Evolutionary conservation across 805 yeast genomes (phyloP), one percentile per base, ranked within the genome.

Genomic region (Candida nonsorbophila): DNA sequence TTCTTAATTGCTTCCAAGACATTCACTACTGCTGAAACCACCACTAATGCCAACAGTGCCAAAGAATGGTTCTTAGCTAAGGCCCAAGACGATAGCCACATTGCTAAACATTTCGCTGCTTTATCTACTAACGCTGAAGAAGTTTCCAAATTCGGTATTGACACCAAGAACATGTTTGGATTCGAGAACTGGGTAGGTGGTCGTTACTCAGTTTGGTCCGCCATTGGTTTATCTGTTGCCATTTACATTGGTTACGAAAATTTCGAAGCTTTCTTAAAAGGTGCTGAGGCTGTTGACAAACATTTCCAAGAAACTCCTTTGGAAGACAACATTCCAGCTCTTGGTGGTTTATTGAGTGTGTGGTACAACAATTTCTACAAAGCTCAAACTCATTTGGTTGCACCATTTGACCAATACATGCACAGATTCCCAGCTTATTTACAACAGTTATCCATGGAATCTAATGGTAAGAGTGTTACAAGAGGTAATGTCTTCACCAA

Each of bases 181-280:
- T 92, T 92, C 53, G 96, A 88, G 62, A 81, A 69, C 67, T 92
- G 98, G 98, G 99, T 92, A 42, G 99, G 99, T 55, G 99, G 99
- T 57, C 83, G 99, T 66, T 92, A 92, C 79, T 92, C 98, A n/a
- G 98, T 92, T 39, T 92, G 99, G 99, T 84, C 95, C 24, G 94
- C 98, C 41, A 92, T 92, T 60, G 99, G 99, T 39, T 77, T 92
- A 48, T 84, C 96, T 16, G 90, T 92, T 41, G 94, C 95, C 49
- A 67, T 92, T 47, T 92, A 83, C 77, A 81, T 92, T 58, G 99
- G 99, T 44, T 92, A 58, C 61, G 97, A 92, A 42, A 84, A 87
- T 75, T 92, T 92, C 52, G 90, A 84, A 41, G 74, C 74, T 37
- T 86, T 92, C 76, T 73, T 92, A 52, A 84, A 81, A 64, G 99